Conservation (phyloP, 208 protist genomes). For the Leishmania turanica region DNA sequence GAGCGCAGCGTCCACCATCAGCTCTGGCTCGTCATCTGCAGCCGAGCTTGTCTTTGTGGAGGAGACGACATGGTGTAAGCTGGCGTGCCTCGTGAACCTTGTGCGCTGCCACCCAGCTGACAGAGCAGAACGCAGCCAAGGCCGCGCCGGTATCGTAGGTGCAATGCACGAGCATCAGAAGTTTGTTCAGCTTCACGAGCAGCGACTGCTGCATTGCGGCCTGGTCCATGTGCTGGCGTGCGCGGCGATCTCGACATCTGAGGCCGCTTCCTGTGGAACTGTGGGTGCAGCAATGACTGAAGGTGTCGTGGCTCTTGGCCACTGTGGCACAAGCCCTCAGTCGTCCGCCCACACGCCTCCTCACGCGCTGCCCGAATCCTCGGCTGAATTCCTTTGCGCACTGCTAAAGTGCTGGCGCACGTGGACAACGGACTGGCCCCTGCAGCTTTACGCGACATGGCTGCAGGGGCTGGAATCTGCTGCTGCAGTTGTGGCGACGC, state of each 20-base stretch:
- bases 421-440: conserved; percentile 12
- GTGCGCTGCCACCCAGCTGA: not conserved
- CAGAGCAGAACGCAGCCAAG: not conserved
- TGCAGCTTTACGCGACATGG: not conserved
- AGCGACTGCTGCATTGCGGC: conserved; percentile 5
- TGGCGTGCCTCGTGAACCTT: conserved; percentile 20
- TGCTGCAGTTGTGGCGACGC: too few relatives aligned
- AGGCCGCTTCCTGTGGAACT: not conserved
- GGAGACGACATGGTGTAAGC: conserved; percentile 28
- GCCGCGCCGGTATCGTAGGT: not conserved
- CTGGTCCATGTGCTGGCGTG: not conserved
- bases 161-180: not conserved
- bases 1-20: not conserved
- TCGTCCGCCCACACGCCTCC: not conserved
- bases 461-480: not conserved
- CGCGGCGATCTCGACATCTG: not conserved
- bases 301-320: not conserved
- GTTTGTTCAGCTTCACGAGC: conserved; percentile 7
- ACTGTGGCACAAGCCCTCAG: not conserved
- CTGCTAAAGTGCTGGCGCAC: conserved; percentile 25
- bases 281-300: not conserved
- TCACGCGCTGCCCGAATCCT: not conserved
- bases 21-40: not conserved
- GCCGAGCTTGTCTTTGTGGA: not conserved
- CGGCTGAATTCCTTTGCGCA: conserved; percentile 10